Evolutionary conservation across 495 filamentous ascomycete genomes (phyloP).

Genomic region (Chaetomium tenue): DNA sequence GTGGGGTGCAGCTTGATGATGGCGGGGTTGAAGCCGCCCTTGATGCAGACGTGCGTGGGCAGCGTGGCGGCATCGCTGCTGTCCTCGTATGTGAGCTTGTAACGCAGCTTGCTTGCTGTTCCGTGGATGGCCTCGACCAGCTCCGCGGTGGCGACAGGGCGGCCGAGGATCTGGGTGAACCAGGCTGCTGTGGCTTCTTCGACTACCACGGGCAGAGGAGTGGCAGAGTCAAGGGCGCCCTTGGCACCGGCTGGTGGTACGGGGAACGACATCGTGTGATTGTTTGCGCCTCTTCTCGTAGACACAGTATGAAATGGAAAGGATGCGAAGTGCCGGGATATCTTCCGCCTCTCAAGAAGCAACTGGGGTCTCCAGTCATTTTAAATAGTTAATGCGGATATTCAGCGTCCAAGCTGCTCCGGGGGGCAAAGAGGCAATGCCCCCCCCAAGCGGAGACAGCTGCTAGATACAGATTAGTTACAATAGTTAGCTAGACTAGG

Average conservation of each 20-base stretch:
- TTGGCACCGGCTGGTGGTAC: conserved; percentile 1
- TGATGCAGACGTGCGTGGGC: conserved; percentile 9
- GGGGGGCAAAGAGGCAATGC: not conserved
- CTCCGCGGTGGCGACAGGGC: not conserved
- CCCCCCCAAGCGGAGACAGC: not conserved
- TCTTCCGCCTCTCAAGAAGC: not conserved
- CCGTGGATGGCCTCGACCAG: conserved; percentile 6
- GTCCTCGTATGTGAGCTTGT: conserved; percentile 15
- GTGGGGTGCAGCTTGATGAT: conserved; percentile 8
- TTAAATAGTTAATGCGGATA: not conserved
- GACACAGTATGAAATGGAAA: not conserved
- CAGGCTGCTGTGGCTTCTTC: conserved; percentile 5
- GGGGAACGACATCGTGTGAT: conserved; percentile 3
- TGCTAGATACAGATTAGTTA: not conserved
- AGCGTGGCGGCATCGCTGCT: not conserved
- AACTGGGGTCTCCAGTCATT: not conserved
- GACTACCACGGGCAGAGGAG: not conserved
- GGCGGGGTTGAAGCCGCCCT: conserved; percentile 9
- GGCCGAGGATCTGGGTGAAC: conserved; percentile 7
- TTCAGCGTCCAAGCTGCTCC: not conserved
- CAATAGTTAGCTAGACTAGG: no score
- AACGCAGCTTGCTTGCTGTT: conserved; percentile 8
- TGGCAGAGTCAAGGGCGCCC: conserved; percentile 5
- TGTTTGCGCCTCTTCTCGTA: not conserved
- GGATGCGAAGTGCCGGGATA: not conserved